phyloP scores from a whole-genome alignment of 225 moss, liverwort and hornwort genomes.

The Asterella californica region DNA sequence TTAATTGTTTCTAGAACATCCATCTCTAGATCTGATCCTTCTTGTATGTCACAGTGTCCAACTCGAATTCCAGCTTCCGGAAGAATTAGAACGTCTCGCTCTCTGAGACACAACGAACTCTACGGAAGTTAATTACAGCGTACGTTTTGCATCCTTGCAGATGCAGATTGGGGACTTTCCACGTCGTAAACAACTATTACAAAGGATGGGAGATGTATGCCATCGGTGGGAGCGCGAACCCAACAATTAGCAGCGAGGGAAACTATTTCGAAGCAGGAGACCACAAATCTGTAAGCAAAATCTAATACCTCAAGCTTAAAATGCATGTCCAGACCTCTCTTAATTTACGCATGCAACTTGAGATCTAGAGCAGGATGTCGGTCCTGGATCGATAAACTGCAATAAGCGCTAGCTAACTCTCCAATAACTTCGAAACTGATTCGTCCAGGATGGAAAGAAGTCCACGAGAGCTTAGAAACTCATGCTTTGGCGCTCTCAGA shows the following conservation, averaged over 20 bases:
- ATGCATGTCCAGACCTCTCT: not conserved
- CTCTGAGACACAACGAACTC: not conserved
- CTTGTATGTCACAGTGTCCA: not conserved
- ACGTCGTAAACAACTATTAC: constrained; percentile 81
- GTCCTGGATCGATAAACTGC: not conserved
- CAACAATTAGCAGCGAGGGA: constrained; percentile 76
- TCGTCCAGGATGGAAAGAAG: not conserved
- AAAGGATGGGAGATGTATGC: constrained; percentile 66
- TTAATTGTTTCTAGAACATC: not conserved
- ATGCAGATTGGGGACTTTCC: constrained; percentile 68
- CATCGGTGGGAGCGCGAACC: constrained; percentile 72
- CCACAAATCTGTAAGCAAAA: constrained; percentile 40
- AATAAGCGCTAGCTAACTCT: not conserved
- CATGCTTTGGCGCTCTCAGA: not conserved
- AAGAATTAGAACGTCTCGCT: not conserved
- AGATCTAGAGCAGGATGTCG: too few relatives aligned
- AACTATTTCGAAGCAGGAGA: constrained; percentile 55
- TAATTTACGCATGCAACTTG: not conserved
- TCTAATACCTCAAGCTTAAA: not conserved
- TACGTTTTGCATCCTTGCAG: constrained; percentile 27
- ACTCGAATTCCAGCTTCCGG: not conserved
- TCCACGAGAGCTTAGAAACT: too few relatives aligned
- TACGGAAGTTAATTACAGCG: too few relatives aligned
- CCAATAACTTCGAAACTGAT: not conserved
- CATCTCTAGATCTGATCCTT: too few relatives aligned